phyloP scores from a whole-genome alignment of 257 asterid species.

The Solanum pennellii region DNA sequence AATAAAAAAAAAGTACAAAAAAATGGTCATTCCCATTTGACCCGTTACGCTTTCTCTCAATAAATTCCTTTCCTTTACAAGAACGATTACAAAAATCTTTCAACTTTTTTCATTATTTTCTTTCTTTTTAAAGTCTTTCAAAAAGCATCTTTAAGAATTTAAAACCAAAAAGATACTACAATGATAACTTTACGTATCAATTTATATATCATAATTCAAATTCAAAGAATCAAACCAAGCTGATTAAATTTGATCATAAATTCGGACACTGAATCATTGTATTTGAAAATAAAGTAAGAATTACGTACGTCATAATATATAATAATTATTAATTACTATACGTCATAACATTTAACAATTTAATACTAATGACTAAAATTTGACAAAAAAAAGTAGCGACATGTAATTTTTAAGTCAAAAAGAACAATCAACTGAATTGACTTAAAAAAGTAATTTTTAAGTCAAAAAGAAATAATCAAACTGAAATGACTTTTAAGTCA shows the following conservation, averaged over 20 bases:
- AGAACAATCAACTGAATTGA: too few species aligned
- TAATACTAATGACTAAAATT: too few species aligned
- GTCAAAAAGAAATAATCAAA: too few species aligned
- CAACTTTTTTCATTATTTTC: not conserved
- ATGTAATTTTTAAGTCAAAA: too few species aligned
- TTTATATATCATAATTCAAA: not conserved
- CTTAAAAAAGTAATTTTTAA: too few species aligned
- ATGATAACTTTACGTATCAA: not conserved
- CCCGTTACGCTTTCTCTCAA: not conserved
- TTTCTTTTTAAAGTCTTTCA: not conserved
- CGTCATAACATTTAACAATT: too few species aligned
- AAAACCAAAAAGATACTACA: not conserved
- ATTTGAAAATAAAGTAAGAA: not conserved
- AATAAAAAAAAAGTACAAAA: not conserved
- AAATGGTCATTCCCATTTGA: not conserved
- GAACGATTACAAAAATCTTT: not conserved
- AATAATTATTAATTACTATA: too few species aligned
- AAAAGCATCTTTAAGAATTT: not conserved
- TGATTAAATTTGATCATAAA: not conserved
- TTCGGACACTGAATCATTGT: too few species aligned
- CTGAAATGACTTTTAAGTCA: too few species aligned
- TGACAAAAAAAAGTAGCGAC: not conserved
- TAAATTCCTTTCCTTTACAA: not conserved
- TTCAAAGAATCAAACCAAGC: not conserved
- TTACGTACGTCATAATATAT: too few species aligned